phyloP scores from a whole-genome alignment of 495 filamentous ascomycete genomes.

The Penicillium macrosclerotiorum region DNA sequence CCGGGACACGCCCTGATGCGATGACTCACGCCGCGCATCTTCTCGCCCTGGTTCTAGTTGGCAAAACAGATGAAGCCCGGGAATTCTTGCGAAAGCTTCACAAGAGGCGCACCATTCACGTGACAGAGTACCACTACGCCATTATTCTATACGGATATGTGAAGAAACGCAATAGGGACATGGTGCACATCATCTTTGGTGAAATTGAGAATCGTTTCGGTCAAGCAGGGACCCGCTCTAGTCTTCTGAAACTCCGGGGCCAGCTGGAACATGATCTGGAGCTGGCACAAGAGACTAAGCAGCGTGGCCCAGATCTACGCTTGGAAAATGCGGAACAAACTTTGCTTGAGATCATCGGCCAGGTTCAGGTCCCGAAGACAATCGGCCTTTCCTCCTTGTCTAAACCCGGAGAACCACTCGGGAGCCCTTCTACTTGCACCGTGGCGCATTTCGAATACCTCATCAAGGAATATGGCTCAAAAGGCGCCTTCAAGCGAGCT shows the following conservation, averaged over 20 bases:
- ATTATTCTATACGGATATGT: conserved; percentile 69
- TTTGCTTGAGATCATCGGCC: conserved; percentile 29
- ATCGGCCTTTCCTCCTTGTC: background rate
- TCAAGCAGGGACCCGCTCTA: conserved; percentile 40
- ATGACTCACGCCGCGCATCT: conserved; percentile 76
- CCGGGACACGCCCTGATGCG: conserved; percentile 57
- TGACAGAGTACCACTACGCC: conserved; percentile 70
- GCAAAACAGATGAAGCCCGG: conserved; percentile 63
- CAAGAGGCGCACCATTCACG: conserved; percentile 53
- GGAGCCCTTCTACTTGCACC: conserved; percentile 40
- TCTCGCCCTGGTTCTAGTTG: conserved; percentile 58
- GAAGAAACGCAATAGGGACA: conserved; percentile 43
- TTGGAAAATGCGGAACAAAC: conserved; percentile 37
- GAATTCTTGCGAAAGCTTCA: conserved; percentile 61
- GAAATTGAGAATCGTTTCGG: conserved; percentile 51
- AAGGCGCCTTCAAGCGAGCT: conserved; percentile 52
- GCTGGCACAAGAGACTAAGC: background rate
- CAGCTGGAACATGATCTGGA: conserved; percentile 34
- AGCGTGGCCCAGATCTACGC: conserved; percentile 12
- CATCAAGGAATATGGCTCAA: conserved; percentile 59
- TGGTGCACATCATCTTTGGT: conserved; percentile 51
- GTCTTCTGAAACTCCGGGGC: conserved; percentile 46
- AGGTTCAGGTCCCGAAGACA: conserved; percentile 19
- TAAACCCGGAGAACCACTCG: too few species aligned
- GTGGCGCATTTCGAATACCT: conserved; percentile 60